phyloP scores from a whole-genome alignment of 805 yeast species.

The Danielozyma ontarioensis region DNA sequence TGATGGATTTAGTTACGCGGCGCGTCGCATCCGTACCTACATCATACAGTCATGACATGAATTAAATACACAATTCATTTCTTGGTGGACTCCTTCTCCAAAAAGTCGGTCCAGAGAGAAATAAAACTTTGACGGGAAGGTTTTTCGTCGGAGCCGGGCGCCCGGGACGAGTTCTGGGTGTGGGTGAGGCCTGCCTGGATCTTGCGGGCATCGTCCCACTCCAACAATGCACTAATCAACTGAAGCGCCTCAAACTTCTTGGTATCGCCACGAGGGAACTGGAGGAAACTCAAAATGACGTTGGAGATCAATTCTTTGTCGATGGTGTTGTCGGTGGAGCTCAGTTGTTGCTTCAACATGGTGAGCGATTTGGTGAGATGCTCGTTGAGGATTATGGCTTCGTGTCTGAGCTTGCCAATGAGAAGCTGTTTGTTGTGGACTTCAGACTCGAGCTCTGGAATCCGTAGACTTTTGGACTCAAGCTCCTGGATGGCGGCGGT shows the following conservation, averaged over 20 bases:
- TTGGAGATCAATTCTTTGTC: constrained; percentile 89
- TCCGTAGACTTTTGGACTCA: constrained; percentile 16
- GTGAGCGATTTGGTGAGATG: constrained; percentile 91
- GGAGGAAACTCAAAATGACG: constrained; percentile 75
- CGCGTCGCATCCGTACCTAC: too few species aligned
- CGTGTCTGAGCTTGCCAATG: constrained; percentile 90
- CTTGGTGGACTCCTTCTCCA: constrained; percentile 62
- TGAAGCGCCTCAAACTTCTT: constrained; percentile 90
- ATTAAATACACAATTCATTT: too few species aligned
- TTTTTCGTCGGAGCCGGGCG: constrained; percentile 11
- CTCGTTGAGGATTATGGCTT: constrained; percentile 88
- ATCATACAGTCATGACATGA: too few species aligned
- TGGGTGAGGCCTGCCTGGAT: constrained; percentile 68
- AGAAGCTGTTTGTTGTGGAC: constrained; percentile 56
- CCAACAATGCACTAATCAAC: constrained; percentile 73
- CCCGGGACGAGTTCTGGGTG: constrained; percentile 8
- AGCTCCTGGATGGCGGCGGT: constrained; percentile 5
- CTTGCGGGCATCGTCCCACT: constrained; percentile 82
- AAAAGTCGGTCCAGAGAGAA: constrained; percentile 72
- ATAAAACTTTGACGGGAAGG: constrained; percentile 53
- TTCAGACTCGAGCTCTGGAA: constrained; percentile 55
- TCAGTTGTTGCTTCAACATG: constrained; percentile 72
- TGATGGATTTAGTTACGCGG: too few species aligned
- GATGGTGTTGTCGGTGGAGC: constrained; percentile 56
- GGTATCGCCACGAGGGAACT: constrained; percentile 87